A percentile compares a stretch with the other conserved stretches of the same genome.
These are phyloP conservation scores for Solanum bulbocastanum DNA, from an alignment of 257 asterid species.

Conservation along the genomic window DNA sequence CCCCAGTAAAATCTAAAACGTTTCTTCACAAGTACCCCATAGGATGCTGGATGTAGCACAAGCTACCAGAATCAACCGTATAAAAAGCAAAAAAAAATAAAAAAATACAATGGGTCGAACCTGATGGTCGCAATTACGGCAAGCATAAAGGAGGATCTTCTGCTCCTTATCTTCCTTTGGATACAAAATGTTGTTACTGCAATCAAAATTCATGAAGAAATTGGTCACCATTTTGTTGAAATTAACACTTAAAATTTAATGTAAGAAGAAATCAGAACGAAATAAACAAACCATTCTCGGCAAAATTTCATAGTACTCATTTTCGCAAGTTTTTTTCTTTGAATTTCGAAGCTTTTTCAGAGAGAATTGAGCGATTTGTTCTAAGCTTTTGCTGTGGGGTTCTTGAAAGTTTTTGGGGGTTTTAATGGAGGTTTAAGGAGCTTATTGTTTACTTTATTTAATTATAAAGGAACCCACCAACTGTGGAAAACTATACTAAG, in stretches of 20 bases:
- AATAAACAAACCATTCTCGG: constrained; percentile 72
- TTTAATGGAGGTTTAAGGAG: not conserved
- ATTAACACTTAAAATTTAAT: not conserved
- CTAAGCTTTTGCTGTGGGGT: not conserved
- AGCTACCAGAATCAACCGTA: not conserved
- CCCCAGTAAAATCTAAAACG: not conserved
- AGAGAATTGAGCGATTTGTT: not conserved
- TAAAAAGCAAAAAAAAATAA: not conserved
- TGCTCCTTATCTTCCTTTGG: constrained; percentile 80
- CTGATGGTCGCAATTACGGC: constrained; percentile 94
- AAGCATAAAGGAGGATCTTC: constrained; percentile 76
- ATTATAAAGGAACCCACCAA: not conserved
- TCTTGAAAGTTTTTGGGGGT: not conserved
- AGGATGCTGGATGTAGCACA: not conserved
- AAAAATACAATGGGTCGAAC: constrained; percentile 1
- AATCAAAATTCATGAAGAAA: not conserved
- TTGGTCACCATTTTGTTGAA: not conserved
- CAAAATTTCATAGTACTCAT: constrained; percentile 99
- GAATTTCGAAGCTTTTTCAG: not conserved
- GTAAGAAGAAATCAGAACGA: not conserved
- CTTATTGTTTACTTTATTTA: not conserved
- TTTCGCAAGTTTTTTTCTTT: constrained; percentile 5
- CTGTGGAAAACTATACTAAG: not conserved
- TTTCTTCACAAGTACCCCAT: not conserved
- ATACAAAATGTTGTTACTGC: constrained; percentile 72